Percentiles rank a stretch among this genome's conserved stretches.
Conservation (phyloP, 345 rosid species). For the Viola odorata region DNA sequence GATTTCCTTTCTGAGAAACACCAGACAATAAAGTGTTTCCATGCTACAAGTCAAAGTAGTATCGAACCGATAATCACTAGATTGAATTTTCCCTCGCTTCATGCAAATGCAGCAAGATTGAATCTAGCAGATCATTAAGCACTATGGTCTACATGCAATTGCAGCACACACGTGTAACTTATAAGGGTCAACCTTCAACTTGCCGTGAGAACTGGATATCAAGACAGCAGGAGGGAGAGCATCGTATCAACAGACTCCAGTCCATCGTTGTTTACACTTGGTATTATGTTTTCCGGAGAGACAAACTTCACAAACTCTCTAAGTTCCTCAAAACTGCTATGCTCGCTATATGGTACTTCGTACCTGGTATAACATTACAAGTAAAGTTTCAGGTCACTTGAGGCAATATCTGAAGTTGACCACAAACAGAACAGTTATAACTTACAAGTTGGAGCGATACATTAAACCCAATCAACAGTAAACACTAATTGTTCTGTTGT, state of each 20-base stretch:
- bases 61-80: no score
- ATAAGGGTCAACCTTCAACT: not conserved
- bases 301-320: slow-evolving; percentile 69
- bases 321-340: slow-evolving; percentile 78
- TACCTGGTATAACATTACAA: slow-evolving; percentile 41
- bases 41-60: no score
- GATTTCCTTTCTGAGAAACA: no score
- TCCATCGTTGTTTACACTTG: slow-evolving; percentile 80
- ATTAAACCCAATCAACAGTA: not conserved
- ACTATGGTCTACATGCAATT: no score
- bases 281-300: slow-evolving; percentile 68
- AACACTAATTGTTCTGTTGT: not conserved
- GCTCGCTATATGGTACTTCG: slow-evolving; percentile 95
- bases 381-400: not conserved
- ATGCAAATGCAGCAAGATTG: no score
- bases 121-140: no score
- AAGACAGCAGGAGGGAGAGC: slow-evolving; percentile 55
- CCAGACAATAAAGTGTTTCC: no score
- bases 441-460: no score
- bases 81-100: no score
- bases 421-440: no score
- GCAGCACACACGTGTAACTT: not conserved
- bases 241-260: slow-evolving; percentile 67
- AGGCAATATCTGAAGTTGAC: no score
- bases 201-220: slow-evolving; percentile 12